Evolutionary conservation across 148 eudicot species (phyloP).

Genomic region (Euryodendron excelsum): DNA sequence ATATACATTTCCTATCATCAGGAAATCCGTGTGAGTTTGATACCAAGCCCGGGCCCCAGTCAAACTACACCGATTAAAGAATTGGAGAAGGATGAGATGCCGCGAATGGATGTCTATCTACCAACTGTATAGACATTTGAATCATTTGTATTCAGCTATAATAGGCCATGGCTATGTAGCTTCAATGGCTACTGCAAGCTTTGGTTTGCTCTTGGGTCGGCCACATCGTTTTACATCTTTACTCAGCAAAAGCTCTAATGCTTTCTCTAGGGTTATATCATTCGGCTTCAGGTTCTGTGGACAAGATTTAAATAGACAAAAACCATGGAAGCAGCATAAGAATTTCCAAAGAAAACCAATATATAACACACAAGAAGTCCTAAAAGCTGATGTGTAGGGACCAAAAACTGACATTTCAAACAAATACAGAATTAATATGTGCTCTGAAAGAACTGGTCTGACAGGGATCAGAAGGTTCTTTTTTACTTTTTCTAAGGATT

Average conservation of each 20-base stretch:
- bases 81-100: neutral
- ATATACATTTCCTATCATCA: neutral
- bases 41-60: neutral
- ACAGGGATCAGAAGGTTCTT: no score
- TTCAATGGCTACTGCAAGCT: slow-evolving; percentile 39
- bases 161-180: slow-evolving; percentile 26
- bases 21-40: neutral
- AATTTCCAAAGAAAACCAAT: no score
- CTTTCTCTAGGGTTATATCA: slow-evolving; percentile 62
- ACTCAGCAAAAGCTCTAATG: slow-evolving; percentile 53
- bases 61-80: neutral
- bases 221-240: slow-evolving; percentile 54
- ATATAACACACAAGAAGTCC: neutral
- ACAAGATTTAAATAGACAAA: slow-evolving; percentile 5
- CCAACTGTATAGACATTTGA: neutral
- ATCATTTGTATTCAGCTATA: neutral
- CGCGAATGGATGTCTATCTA: neutral
- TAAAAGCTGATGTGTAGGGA: no score
- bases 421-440: neutral
- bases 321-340: neutral
- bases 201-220: slow-evolving; percentile 53
- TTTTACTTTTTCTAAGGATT: no score
- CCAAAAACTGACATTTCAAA: no score
- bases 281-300: slow-evolving; percentile 52
- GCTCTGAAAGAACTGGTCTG: no score